Evolutionary conservation across 148 eudicot genomes (phyloP).

Genomic region (Camellia sinensis): DNA sequence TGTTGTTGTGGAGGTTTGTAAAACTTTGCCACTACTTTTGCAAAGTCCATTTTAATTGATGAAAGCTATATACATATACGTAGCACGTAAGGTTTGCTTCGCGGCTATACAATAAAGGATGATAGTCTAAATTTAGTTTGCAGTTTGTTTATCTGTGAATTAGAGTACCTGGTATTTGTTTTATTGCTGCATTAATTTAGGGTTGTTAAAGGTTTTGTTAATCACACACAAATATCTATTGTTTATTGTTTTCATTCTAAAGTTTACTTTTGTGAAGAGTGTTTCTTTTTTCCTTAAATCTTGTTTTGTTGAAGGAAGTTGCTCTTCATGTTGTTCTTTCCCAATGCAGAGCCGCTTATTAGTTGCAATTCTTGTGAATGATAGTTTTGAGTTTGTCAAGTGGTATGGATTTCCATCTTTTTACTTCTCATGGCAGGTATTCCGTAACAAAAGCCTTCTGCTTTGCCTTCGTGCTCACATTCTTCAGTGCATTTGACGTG

Average conservation of each 20-base stretch:
- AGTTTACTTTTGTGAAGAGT: too few species aligned
- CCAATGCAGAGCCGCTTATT: neutral
- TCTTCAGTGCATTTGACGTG: constrained; percentile 56
- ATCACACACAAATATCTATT: too few species aligned
- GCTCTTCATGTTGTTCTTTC: neutral
- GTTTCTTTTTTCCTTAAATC: neutral
- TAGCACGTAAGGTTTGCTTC: neutral
- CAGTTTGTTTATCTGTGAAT: too few species aligned
- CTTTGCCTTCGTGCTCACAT: constrained; percentile 51
- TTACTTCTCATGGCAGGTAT: constrained; percentile 33
- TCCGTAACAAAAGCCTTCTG: constrained; percentile 52
- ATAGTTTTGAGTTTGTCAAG: neutral
- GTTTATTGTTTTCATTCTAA: too few species aligned
- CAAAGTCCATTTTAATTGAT: too few species aligned
- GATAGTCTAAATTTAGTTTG: too few species aligned
- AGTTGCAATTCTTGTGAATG: neutral
- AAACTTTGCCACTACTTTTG: too few species aligned
- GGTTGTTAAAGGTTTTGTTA: neutral
- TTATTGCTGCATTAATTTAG: neutral
- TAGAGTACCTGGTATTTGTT: neutral
- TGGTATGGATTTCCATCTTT: neutral
- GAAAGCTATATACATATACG: too few species aligned
- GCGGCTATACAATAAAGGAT: too few species aligned
- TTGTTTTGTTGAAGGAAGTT: neutral
- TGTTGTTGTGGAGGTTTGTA: too few species aligned